Percentiles rank a stretch among this genome's conserved stretches.
Evolutionary conservation across 345 rosid species (phyloP).

Genomic region (Euphorbia pulcherrima): DNA sequence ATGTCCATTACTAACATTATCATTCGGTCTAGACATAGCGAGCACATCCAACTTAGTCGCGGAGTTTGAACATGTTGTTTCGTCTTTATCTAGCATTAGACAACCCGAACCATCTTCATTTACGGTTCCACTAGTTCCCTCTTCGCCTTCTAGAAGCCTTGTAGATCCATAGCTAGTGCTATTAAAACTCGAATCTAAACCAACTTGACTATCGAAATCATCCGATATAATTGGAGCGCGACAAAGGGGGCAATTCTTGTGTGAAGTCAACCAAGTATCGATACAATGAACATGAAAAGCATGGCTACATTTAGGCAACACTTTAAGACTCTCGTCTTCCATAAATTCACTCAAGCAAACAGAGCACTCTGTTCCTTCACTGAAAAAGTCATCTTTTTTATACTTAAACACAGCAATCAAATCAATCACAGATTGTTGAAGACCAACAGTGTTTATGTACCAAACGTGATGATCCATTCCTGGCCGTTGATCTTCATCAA

Average conservation of each 20-base stretch:
- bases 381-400: constrained; percentile 42
- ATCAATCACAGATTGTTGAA: constrained; percentile 51
- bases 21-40: no score
- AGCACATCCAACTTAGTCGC: constrained; percentile 30
- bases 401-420: constrained; percentile 54
- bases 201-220: constrained; percentile 7
- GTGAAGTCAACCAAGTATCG: constrained; percentile 76
- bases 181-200: constrained; percentile 8
- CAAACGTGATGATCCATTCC: constrained; percentile 49
- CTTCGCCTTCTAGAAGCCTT: not conserved
- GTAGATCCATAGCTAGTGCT: constrained; percentile 11
- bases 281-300: constrained; percentile 76
- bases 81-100: constrained; percentile 11
- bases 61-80: constrained; percentile 4
- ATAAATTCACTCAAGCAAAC: constrained; percentile 71
- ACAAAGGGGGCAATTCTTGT: constrained; percentile 77
- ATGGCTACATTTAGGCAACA: constrained; percentile 78
- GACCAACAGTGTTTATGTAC: constrained; percentile 60
- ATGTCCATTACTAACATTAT: constrained; percentile 9
- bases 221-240: constrained; percentile 53
- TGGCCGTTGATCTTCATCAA: constrained; percentile 35
- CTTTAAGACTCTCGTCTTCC: constrained; percentile 57
- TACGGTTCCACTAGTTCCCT: constrained; percentile 21
- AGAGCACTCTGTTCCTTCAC: constrained; percentile 79
- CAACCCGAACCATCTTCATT: constrained; percentile 4